Evolutionary conservation across 139 green algal genomes (phyloP), one percentile per base, ranked within the genome.

Genomic region (Picochlorum sp.): DNA sequence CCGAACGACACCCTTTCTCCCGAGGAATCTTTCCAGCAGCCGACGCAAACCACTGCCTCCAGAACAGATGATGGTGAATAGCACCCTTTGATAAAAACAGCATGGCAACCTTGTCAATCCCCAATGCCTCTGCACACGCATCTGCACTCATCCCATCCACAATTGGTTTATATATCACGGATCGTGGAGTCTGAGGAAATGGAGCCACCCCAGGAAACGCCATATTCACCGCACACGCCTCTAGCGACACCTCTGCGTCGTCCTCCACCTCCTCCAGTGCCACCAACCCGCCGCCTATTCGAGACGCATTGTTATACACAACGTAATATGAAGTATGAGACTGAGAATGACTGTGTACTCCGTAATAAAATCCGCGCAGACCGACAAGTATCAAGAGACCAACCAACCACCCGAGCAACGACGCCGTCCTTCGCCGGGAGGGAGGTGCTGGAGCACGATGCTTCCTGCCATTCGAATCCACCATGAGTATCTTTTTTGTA

Each of bases 91-190:
- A 52, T 21, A 80, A 49, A 57, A 79, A 74, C 50, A 80, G 24
- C 14, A 80, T 49, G 3, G 74, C 69, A 5, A 78, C 69, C 66
- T 76, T 74, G 30, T 13, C 14, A 9, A 68, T 56, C n/a, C 23
- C 18, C 23, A 34, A 38, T 4, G 20, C 6, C 51, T 59, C 51
- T 8, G 51, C 51, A 59, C 51, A 59, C 13, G 18, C 21, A 59
- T 59, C 51, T 18, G n/a, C 13, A 34, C 51, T 28, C 15, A 20
- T 34, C 5, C 18, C 2, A 30, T 38, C 21, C 21, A 59, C 21
- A 32, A 59, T 59, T 15, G 51, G 51, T 18, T 30, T 30, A 28
- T 38, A 34, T 34, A 59, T 59, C 32, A 30, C 23, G 6, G n/a
- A 15, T 9, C 21, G 6, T 8, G 51, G 51, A 30, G 13, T 20